Evolutionary conservation across 2,329 filamentous ascomycete genomes (phyloP).

Genomic region (Fusarium torulosum): DNA sequence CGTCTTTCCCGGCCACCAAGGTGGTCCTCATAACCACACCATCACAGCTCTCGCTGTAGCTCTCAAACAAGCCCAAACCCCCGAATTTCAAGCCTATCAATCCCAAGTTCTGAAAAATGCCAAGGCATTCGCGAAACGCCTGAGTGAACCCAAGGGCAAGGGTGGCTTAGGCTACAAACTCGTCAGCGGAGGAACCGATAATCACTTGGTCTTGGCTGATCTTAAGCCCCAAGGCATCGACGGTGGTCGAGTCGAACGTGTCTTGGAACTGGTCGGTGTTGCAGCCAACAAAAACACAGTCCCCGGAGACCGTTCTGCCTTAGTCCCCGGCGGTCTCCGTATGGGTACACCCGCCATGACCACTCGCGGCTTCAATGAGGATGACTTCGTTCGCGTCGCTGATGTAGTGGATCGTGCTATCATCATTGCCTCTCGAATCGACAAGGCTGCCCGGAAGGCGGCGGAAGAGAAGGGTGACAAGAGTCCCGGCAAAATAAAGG

Average conservation of each 20-base stretch:
- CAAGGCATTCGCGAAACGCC: constrained; percentile 81
- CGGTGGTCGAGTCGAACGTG: constrained; percentile 87
- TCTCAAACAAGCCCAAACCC: constrained; percentile 89
- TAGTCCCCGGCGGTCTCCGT: constrained; percentile 91
- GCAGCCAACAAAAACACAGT: constrained; percentile 99
- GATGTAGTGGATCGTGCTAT: constrained; percentile 89
- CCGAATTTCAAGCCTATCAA: constrained; percentile 95
- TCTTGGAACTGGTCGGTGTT: constrained; percentile 92
- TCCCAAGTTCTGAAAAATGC: constrained; percentile 90
- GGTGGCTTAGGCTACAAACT: constrained; percentile 87
- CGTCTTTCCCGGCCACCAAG: constrained; percentile 98
- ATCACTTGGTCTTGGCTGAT: constrained; percentile 94
- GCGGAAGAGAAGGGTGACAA: constrained; percentile 76
- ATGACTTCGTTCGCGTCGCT: constrained; percentile 88
- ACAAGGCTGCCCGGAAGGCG: constrained; percentile 78
- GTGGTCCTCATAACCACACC: constrained; percentile 98
- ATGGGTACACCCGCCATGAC: constrained; percentile 99
- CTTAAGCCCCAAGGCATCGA: constrained; percentile 90
- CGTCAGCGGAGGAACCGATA: constrained; percentile 95
- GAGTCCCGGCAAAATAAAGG: constrained; percentile 72
- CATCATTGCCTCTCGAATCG: constrained; percentile 79
- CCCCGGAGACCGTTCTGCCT: constrained; percentile 91
- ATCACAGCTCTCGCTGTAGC: constrained; percentile 96
- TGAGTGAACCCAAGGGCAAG: constrained; percentile 77
- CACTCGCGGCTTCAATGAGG: constrained; percentile 88